A percentile compares a stretch with the other conserved stretches of the same genome.
Conservation (phyloP, 768 basidiomycete species). For the Atractiella rhizophila region DNA sequence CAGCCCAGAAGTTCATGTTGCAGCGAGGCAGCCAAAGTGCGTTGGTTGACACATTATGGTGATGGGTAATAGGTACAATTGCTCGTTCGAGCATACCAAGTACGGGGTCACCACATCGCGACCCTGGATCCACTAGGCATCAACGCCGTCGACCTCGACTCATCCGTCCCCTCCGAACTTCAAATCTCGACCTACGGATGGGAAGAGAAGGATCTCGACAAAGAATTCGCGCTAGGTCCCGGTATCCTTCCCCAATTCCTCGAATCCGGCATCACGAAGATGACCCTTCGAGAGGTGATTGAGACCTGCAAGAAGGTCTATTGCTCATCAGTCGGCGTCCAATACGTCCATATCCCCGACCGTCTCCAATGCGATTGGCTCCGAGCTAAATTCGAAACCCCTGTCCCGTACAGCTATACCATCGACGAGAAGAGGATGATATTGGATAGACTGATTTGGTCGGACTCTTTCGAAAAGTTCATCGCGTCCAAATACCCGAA, state of each 20-base stretch:
- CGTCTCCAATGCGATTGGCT: conserved; percentile 99
- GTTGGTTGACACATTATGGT: too few relatives aligned
- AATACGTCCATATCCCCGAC: conserved; percentile 89
- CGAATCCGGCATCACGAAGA: conserved; percentile 54
- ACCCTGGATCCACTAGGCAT: conserved; percentile 91
- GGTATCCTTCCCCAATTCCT: conserved; percentile 92
- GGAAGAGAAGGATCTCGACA: conserved; percentile 75
- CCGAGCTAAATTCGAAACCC: conserved; percentile 77
- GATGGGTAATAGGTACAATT: conserved; percentile 54
- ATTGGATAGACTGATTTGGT: conserved; percentile 96
- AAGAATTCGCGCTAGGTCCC: conserved; percentile 77
- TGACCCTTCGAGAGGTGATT: conserved; percentile 79
- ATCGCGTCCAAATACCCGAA: conserved; percentile 96
- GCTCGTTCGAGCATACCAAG: conserved; percentile 93
- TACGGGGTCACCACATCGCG: conserved; percentile 87
- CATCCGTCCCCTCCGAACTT: conserved; percentile 58
- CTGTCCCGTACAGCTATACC: conserved; percentile 90
- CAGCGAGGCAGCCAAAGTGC: too few relatives aligned
- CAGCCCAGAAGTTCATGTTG: too few relatives aligned
- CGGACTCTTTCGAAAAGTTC: conserved; percentile 97
- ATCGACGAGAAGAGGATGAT: conserved; percentile 98
- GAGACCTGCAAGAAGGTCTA: conserved; percentile 73
- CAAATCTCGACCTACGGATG: conserved; percentile 87
- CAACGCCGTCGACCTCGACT: conserved; percentile 59
- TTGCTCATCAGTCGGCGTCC: conserved; percentile 69